Evolutionary conservation across 2,329 filamentous ascomycete genomes (phyloP), one percentile per base, ranked within the genome.

Genomic region (Xylaria arbuscula): DNA sequence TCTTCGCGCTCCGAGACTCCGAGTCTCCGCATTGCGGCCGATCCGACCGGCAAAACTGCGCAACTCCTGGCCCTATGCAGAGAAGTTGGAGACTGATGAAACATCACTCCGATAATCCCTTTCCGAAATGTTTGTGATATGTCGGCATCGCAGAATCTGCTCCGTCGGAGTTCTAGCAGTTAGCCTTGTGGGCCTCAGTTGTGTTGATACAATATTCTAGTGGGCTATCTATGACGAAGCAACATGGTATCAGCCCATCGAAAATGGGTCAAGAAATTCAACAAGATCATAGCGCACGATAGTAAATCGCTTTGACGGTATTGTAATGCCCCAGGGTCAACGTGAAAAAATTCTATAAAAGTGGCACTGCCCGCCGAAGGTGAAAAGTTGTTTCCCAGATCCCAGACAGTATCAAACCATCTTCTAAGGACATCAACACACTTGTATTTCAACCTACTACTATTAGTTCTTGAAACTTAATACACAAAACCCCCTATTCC

Each of bases 291-390:
- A 34, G 40, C 42, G 42, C n/a, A 19, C n/a, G 28, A 34, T 11
- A 34, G 9, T 9, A 45, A 45, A 45, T n/a, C 15, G 10, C 19
- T 15, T 15, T n/a, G 19, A 17, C 6, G 13, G 24, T 48, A 34
- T 24, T 36, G 61, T n/a, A 19, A 45, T 45, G 32, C 48, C 11
- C n/a, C 51, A n/a, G n/a, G 17, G 22, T 28, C 15, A 28, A 58
- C 11, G 19, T 22, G 19, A n/a, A 10, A 45, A 47, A 53, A 22
- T 28, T 1, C 1, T 62, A 67, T 67, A 67, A 62, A 58, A n/a
- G 47, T 38, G n/a, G 15, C 38, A 6, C 45, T 22, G 22, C 51
- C 42, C 64, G 17, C 36, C 2, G 45, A 32, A 32, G 6, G n/a
- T 58, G 6, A 38, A 19, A 22, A 48, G 19, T n/a, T 38, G 15